Conservation (phyloP, 139 green algal species). For the Tetradesmus lagerheimii region DNA sequence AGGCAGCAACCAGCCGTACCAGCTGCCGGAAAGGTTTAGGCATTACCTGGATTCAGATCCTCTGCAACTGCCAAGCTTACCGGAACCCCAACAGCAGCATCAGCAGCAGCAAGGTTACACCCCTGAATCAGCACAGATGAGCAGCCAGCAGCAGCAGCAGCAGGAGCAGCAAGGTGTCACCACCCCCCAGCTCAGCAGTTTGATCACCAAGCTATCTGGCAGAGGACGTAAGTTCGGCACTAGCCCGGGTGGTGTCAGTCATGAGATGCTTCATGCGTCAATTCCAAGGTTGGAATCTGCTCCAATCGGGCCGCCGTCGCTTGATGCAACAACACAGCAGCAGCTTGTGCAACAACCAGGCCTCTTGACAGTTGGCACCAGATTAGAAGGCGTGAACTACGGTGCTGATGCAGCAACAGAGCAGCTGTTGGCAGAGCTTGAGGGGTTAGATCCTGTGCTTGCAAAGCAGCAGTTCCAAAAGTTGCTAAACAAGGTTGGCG, state of each 20-base stretch:
- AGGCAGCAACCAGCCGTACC: neutral
- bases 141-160: neutral
- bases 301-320: neutral
- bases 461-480: neutral
- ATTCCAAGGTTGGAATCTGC: neutral
- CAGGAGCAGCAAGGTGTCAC: neutral
- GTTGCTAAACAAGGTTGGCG: neutral
- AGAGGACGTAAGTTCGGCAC: neutral
- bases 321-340: neutral
- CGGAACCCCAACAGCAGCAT: neutral
- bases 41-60: neutral
- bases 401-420: neutral
- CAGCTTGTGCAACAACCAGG: neutral
- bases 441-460: neutral
- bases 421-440: neutral
- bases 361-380: neutral
- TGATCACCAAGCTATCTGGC: neutral
- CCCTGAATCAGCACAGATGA: neutral
- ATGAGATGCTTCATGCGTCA: neutral
- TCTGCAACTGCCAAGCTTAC: neutral
- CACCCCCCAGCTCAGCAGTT: neutral
- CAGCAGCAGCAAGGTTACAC: neutral
- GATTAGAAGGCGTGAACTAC: neutral
- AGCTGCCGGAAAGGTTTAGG: neutral
- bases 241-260: neutral